Conservation (phyloP, 768 basidiomycete genomes). For the Leucocoprinus birnbaumii region DNA sequence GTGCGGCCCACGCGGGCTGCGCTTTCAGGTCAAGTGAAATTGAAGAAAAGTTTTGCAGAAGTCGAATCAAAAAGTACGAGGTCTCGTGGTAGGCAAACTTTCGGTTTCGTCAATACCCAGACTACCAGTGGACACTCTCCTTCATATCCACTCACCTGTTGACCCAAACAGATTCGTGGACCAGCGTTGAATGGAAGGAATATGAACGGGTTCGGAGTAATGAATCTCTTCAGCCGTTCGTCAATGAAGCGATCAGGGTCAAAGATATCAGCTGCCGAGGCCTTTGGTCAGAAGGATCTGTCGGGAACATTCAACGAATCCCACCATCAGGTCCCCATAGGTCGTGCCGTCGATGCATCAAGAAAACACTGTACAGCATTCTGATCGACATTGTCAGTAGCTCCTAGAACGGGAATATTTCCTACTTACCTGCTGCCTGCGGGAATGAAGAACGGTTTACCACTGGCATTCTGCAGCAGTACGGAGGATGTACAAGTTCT, state of each 20-base stretch:
- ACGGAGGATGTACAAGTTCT: conserved; percentile 16
- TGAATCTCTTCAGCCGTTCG: conserved; percentile 51
- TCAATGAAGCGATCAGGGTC: conserved; percentile 72
- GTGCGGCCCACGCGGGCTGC: conserved; percentile 36
- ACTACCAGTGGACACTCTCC: not conserved
- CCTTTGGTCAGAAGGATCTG: not conserved
- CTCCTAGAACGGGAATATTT: not conserved
- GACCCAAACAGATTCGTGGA: conserved; percentile 49
- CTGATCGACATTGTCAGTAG: conserved; percentile 19
- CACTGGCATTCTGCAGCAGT: not conserved
- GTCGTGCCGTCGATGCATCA: conserved; percentile 62
- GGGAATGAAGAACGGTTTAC: not conserved
- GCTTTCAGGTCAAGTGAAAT: conserved; percentile 43
- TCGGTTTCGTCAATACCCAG: not conserved
- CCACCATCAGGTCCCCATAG: conserved; percentile 69
- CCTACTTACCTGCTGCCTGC: not conserved
- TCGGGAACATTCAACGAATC: conserved; percentile 6
- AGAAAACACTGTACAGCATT: conserved; percentile 42
- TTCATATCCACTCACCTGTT: conserved; percentile 33
- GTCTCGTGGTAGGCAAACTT: conserved; percentile 67
- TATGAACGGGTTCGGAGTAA: conserved; percentile 55
- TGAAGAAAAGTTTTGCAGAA: conserved; percentile 52
- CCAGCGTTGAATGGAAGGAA: conserved; percentile 55
- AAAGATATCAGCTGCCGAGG: conserved; percentile 46
- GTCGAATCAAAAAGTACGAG: conserved; percentile 59